phyloP scores from a whole-genome alignment of 2,329 filamentous ascomycete genomes.

The Trichoderma atroviride region DNA sequence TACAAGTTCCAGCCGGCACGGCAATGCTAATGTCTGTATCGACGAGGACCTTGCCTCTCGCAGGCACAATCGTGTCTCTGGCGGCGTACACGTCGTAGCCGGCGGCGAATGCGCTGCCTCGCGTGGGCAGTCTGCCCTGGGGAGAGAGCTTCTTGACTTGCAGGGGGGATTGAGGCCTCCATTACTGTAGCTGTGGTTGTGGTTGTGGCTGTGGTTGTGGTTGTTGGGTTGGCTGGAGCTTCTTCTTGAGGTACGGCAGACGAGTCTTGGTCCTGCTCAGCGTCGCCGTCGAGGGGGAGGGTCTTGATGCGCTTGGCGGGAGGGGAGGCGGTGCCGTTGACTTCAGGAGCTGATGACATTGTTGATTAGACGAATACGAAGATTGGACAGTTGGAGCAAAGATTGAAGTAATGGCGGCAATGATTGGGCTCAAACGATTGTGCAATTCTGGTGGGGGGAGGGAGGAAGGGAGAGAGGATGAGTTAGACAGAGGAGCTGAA shows the following conservation, averaged over 20 bases:
- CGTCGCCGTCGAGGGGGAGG: slow-evolving; percentile 38
- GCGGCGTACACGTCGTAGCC: slow-evolving; percentile 93
- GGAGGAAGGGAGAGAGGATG: background rate
- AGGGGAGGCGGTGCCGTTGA: slow-evolving; percentile 68
- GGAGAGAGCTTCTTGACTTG: slow-evolving; percentile 86
- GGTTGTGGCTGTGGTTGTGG: slow-evolving; percentile 33
- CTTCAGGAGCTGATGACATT: slow-evolving; percentile 35
- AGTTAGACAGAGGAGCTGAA: background rate
- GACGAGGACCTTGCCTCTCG: slow-evolving; percentile 81
- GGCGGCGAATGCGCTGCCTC: slow-evolving; percentile 85
- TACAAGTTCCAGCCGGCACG: slow-evolving; percentile 87
- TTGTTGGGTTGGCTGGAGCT: background rate
- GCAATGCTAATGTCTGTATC: slow-evolving; percentile 91
- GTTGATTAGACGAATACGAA: slow-evolving; percentile 28
- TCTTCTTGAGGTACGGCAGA: background rate
- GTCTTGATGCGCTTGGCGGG: slow-evolving; percentile 80
- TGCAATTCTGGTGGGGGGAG: background rate
- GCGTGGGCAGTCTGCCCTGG: slow-evolving; percentile 79
- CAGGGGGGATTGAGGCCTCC: slow-evolving; percentile 59
- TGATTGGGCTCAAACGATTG: background rate
- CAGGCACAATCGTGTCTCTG: slow-evolving; percentile 73
- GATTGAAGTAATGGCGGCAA: background rate
- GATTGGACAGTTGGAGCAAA: background rate
- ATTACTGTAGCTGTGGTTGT: slow-evolving; percentile 41
- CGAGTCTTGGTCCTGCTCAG: background rate